Base-by-base conservation (phyloP, 768 basidiomycete species). In the Coprinellus micaceus region DNA sequence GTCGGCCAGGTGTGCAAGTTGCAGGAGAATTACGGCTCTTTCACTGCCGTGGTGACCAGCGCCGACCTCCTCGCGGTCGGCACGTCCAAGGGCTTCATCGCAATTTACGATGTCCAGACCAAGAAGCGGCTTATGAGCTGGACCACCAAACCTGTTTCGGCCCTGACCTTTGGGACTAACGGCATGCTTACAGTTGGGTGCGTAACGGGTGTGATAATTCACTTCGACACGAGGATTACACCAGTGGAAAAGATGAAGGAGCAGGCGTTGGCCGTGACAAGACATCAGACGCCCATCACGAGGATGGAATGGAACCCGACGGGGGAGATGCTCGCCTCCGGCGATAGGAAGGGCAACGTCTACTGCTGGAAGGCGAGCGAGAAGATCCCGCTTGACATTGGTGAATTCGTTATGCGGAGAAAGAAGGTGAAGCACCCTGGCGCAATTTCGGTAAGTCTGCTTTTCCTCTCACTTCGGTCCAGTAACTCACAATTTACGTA, bases 311-410 rank as follows among this genome's bases (percentile, higher is more conserved):
- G 89, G 89, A 79, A 85, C 58, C 66, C 71, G 3, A 83, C 89
- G 56, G 84, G 85, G 0, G 78, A 81, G 63, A 69, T 87, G 25
- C 74, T 91, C 22, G 90, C 91, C 3, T 88, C 84, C 61, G 91
- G 89, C 0, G 91, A 91, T 47, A 83, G 84, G 58, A 81, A 81
- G 61, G 90, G 91, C 21, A 79, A 79, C 3, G 84, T 92, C 17
- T 84, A 87, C 64, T 85, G 85, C 59, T 94, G 91, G 91, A 89
- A 91, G 62, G 67, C 73, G 48, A 79, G 85, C 56, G 76, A 79
- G 40, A 71, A 68, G 29, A 67, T 73, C 7, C 82, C 82, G 0
- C 69, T 83, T 10, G 78, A 84, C 29, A 77, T 82, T 3, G 82
- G 83, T 9, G 82, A 83, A 53, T 74, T 79, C 58, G 69, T 80